A percentile compares a stretch with the other conserved stretches of the same genome.
These are phyloP conservation scores for Clonostachys rhizophaga DNA, from an alignment of 2,329 filamentous ascomycete genomes.

Conservation along the genomic window DNA sequence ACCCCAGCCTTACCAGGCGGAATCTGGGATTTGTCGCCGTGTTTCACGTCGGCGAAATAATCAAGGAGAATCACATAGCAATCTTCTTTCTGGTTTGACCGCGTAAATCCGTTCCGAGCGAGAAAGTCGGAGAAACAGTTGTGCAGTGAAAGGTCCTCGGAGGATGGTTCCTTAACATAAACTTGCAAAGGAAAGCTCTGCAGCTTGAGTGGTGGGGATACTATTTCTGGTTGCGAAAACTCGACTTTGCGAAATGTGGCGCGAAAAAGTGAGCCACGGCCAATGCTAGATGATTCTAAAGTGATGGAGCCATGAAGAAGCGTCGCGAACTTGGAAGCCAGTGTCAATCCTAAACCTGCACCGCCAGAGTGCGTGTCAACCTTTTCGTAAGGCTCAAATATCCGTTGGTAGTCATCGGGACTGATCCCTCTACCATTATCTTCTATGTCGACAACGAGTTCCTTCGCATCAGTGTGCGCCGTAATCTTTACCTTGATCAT, in stretches of 20 bases:
- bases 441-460: constrained; percentile 12
- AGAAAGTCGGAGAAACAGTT: not conserved
- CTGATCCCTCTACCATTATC: constrained; percentile 35
- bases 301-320: constrained; percentile 28
- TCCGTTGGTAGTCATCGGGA: constrained; percentile 22
- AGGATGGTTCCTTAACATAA: not conserved
- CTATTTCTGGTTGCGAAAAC: not conserved
- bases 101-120: not conserved
- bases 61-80: not conserved
- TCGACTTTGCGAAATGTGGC: not conserved
- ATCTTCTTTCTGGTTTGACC: not conserved
- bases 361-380: constrained; percentile 25
- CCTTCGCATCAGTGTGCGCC: constrained; percentile 7
- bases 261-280: not conserved
- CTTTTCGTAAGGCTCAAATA: constrained; percentile 38
- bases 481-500: constrained; percentile 25
- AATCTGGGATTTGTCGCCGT: not conserved
- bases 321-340: constrained; percentile 32
- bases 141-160: not conserved
- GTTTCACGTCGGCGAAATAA: not conserved
- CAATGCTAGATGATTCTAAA: constrained; percentile 23
- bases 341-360: constrained; percentile 34
- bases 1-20: not conserved
- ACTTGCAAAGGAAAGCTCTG: not conserved
- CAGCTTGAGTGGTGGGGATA: too few species aligned